Evolutionary conservation across 345 rosid genomes (phyloP).

Genomic region (Linum tenue): DNA sequence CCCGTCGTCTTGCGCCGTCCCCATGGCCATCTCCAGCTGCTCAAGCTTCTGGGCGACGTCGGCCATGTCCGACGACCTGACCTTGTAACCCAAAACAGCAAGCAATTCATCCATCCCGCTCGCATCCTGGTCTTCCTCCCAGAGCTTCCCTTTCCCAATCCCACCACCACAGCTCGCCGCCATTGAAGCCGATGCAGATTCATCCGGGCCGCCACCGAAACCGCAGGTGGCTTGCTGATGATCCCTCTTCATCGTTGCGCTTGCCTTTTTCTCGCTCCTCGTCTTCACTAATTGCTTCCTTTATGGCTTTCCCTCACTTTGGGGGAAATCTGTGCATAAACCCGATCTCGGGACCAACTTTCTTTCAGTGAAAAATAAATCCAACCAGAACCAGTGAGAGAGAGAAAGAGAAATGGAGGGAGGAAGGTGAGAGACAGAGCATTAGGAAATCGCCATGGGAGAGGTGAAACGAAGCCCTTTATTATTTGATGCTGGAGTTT

Average conservation of each 20-base stretch:
- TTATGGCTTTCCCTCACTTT: not conserved
- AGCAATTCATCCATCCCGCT: conserved; percentile 67
- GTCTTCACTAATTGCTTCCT: too few relatives aligned
- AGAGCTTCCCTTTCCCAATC: conserved; percentile 35
- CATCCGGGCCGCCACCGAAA: not conserved
- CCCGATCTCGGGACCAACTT: not conserved
- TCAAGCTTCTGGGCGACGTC: conserved; percentile 83
- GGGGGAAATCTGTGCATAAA: not conserved
- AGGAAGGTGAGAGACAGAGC: not conserved
- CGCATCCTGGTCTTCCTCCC: conserved; percentile 28
- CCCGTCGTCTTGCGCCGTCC: conserved; percentile 50
- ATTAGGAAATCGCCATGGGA: not conserved
- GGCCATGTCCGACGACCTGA: conserved; percentile 67
- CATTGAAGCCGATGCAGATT: not conserved
- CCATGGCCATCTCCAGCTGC: conserved; percentile 63
- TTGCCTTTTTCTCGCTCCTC: too few relatives aligned
- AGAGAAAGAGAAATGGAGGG: not conserved
- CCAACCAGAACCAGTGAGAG: not conserved
- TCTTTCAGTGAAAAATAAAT: not conserved
- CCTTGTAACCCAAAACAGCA: conserved; percentile 67
- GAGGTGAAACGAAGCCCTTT: not conserved
- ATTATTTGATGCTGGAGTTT: not conserved
- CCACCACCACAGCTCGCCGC: conserved; percentile 8
- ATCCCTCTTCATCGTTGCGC: not conserved
- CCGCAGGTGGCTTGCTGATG: not conserved